Base-by-base conservation (phyloP, 2,329 filamentous ascomycete species). In the Bipolaris cookei region DNA sequence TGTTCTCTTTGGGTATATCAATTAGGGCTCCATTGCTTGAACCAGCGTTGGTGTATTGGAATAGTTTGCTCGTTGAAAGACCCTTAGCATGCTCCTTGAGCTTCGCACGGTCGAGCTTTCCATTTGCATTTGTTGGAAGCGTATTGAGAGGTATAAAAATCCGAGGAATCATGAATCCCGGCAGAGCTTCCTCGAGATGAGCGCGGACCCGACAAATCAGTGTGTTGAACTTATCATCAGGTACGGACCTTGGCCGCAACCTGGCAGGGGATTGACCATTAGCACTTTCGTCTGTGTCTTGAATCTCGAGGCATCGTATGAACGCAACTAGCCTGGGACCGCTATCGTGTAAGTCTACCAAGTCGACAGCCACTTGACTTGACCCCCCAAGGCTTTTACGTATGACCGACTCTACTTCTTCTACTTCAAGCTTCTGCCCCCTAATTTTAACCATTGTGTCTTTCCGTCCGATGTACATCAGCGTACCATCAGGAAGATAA, bases 401-500 rank as follows among this genome's bases (percentile, higher is more conserved):
- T 14, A 47, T 47, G 30, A 32, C 30, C 7, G 30, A 32, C 32
- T 47, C 44, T 14, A 47, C 32, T 23, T 47, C 44, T 10, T 32
- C 44, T 11, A 32, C 44, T 18, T 47, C 44, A n/a, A 47, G 28
- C 13, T 32, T 47, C 44, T 47, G 44, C 3, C 44, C 44, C 10
- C 44, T 30, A 18, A 47, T 21, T 18, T 47, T 47, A n/a, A 47
- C 20, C 44, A 47, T 47, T 3, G 44, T 47, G 18, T 47, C 44
- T 47, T 47, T 47, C 10, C 44, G 44, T 37, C 44, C 44, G 10
- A 47, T 32, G 11, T 34, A 47, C 16, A 34, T 18, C 30, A 47
- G 21, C 13, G 28, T 47, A 37, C 44, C 44, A 20, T 47, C 44
- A 14, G 30, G 28, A 23, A 34, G 30, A 25, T 47, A 47, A 23